Conservation (phyloP, 1,284 basidiomycete genomes). For the Apiotrichum montevideense region DNA sequence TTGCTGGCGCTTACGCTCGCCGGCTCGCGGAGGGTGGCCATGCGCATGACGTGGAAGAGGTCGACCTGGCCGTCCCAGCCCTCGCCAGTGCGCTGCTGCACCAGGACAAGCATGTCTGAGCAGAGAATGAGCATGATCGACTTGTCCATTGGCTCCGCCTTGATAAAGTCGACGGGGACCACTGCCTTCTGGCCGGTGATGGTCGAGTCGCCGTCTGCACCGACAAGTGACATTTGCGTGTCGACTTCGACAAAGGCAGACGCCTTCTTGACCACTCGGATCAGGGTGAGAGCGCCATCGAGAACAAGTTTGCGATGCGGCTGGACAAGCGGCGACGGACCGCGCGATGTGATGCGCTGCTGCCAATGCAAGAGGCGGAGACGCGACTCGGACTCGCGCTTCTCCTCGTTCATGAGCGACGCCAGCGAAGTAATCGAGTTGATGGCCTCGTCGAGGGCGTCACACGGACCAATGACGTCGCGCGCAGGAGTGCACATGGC, state of each 20-base stretch:
- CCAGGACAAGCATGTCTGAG: constrained; percentile 82
- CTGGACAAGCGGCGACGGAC: constrained; percentile 92
- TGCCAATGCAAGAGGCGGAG: constrained; percentile 86
- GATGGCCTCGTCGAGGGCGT: constrained; percentile 78
- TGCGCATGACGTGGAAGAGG: constrained; percentile 84
- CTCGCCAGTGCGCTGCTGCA: constrained; percentile 66
- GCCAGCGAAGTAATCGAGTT: constrained; percentile 79
- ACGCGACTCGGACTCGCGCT: constrained; percentile 84
- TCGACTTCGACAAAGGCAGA: constrained; percentile 71
- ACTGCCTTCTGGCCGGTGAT: constrained; percentile 53
- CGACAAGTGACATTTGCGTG: constrained; percentile 22
- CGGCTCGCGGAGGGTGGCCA: constrained; percentile 81
- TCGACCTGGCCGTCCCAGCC: constrained; percentile 70
- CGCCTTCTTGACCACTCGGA: constrained; percentile 82
- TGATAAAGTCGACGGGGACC: constrained; percentile 81
- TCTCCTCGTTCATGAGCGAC: constrained; percentile 93
- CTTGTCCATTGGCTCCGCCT: constrained; percentile 46
- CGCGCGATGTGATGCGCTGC: constrained; percentile 77
- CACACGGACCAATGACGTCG: constrained; percentile 57
- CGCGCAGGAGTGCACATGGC: constrained; percentile 74
- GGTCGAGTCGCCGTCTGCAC: constrained; percentile 35
- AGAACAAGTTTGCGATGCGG: constrained; percentile 90
- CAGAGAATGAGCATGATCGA: constrained; percentile 43
- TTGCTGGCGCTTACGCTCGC: constrained; percentile 84
- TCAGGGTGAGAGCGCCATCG: constrained; percentile 75